A percentile compares a stretch with the other conserved stretches of the same genome.
These are phyloP conservation scores for Scedosporium aurantiacum DNA, from an alignment of 2,329 filamentous ascomycete genomes.

Conservation along the genomic window DNA sequence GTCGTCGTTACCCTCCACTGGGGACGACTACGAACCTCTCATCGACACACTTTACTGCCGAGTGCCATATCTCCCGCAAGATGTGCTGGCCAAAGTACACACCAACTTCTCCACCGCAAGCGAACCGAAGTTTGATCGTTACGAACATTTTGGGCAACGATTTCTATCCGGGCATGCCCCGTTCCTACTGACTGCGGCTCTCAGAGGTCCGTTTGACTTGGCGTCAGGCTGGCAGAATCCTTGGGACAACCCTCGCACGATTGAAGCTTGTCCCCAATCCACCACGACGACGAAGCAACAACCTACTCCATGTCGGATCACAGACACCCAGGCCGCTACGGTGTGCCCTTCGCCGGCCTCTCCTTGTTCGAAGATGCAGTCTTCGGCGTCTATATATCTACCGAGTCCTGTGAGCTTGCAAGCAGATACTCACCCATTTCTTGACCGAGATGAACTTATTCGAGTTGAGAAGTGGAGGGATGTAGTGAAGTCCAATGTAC, in stretches of 20 bases:
- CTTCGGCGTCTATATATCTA: constrained; percentile 23
- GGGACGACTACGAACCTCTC: constrained; percentile 14
- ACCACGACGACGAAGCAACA: background rate
- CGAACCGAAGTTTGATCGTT: constrained; percentile 36
- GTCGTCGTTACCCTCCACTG: constrained; percentile 8
- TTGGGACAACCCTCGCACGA: constrained; percentile 19
- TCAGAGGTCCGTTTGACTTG: constrained; percentile 50
- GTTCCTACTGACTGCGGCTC: constrained; percentile 45
- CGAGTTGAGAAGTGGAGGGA: constrained; percentile 22
- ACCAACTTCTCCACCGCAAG: constrained; percentile 46
- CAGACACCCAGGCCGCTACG: background rate
- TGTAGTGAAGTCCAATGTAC: constrained; percentile 5
- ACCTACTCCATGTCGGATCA: background rate
- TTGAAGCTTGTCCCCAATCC: background rate
- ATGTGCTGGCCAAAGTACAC: constrained; percentile 33
- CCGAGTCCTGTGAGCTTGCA: constrained; percentile 30
- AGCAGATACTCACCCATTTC: constrained; percentile 17
- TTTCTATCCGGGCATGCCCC: constrained; percentile 47
- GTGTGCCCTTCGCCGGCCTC: background rate
- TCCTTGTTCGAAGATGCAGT: constrained; percentile 3
- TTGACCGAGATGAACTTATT: constrained; percentile 20
- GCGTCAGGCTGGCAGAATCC: constrained; percentile 27
- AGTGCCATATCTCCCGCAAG: constrained; percentile 26
- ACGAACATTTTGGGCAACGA: constrained; percentile 46
- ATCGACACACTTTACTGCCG: constrained; percentile 35